Conservation (phyloP, 352 stramenopile genomes). For the Pythium utonaiense region DNA sequence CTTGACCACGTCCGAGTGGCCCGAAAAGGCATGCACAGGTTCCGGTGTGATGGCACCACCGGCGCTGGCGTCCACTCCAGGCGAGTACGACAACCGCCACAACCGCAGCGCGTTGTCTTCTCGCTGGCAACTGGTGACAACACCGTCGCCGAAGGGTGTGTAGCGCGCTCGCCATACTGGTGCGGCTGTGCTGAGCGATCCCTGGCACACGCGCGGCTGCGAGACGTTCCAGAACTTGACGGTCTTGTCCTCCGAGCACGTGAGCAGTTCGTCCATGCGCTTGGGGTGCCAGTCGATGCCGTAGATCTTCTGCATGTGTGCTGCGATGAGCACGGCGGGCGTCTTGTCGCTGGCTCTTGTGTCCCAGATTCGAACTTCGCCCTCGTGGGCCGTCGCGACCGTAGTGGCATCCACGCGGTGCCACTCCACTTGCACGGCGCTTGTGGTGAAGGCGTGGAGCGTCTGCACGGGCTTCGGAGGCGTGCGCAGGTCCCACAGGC, state of each 20-base stretch:
- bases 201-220: conserved; percentile 58
- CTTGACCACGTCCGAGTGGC: conserved; percentile 60
- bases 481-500: conserved; percentile 81
- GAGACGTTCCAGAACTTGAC: conserved; percentile 82
- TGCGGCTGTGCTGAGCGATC: conserved; percentile 50
- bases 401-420: conserved; percentile 63
- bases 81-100: conserved; percentile 50
- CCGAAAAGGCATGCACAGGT: conserved; percentile 56
- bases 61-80: neutral
- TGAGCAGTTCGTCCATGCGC: conserved; percentile 76
- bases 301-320: conserved; percentile 85
- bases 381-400: conserved; percentile 77
- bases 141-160: conserved; percentile 75
- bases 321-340: conserved; percentile 59
- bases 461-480: conserved; percentile 66
- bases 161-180: conserved; percentile 72
- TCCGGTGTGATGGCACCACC: conserved; percentile 25
- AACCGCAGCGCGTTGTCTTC: conserved; percentile 60
- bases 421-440: conserved; percentile 73
- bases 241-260: conserved; percentile 81
- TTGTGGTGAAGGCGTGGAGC: conserved; percentile 61
- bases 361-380: conserved; percentile 79
- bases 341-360: conserved; percentile 49
- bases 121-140: conserved; percentile 75
- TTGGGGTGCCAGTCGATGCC: conserved; percentile 78